These are phyloP conservation scores for Microbotryum saponariae DNA, from an alignment of 1,284 basidiomycete genomes.

Conservation along the genomic window DNA sequence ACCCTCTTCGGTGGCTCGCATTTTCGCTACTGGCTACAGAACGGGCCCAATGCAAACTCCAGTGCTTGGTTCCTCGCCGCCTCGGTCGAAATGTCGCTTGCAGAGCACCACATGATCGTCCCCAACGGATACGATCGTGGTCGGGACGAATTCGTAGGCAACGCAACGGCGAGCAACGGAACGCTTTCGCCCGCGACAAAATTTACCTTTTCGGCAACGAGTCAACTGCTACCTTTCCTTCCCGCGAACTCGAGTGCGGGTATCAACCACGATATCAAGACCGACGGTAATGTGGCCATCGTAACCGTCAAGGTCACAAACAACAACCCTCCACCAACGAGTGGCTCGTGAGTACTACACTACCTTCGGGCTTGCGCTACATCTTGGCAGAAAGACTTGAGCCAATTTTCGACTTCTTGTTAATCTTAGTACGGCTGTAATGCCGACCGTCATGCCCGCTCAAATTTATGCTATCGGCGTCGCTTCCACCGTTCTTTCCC, in stretches of 20 bases:
- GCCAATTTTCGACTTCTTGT: too few relatives aligned
- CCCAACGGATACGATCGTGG: constrained; percentile 47
- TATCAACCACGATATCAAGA: constrained; percentile 65
- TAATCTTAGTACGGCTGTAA: too few relatives aligned
- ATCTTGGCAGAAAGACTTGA: too few relatives aligned
- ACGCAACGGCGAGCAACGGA: constrained; percentile 54
- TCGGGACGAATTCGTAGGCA: constrained; percentile 74
- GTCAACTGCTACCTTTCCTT: constrained; percentile 37
- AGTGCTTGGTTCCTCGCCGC: constrained; percentile 74
- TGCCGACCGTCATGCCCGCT: too few relatives aligned
- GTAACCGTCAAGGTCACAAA: constrained; percentile 61
- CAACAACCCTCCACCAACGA: constrained; percentile 37
- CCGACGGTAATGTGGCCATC: constrained; percentile 79
- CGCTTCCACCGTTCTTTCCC: too few relatives aligned
- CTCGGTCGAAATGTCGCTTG: constrained; percentile 33
- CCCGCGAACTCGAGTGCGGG: constrained; percentile 49
- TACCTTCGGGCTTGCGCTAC: too few relatives aligned
- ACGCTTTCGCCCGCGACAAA: constrained; percentile 58
- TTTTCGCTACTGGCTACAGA: constrained; percentile 69
- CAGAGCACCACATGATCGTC: constrained; percentile 50
- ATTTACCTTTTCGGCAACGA: constrained; percentile 39
- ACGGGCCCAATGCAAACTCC: constrained; percentile 40
- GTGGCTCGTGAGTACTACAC: too few relatives aligned
- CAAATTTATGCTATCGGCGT: too few relatives aligned
- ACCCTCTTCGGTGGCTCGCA: constrained; percentile 83